Evolutionary conservation across 495 filamentous ascomycete genomes (phyloP).

Genomic region (Aspergillus haitiensis): DNA sequence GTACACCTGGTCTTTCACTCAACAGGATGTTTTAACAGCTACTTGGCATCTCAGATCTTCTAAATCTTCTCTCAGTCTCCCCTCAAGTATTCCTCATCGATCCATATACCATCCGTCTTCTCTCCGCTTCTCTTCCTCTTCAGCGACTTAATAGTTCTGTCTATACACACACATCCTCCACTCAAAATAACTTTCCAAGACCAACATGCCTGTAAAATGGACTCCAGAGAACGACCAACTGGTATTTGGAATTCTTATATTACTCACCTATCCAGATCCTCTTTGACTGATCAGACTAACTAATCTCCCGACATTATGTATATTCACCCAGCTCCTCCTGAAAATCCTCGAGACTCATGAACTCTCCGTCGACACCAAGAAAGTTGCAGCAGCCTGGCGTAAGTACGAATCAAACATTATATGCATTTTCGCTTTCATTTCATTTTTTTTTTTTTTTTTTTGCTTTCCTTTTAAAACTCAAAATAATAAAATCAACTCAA

Average conservation of each 20-base stretch:
- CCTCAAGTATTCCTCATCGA: not conserved
- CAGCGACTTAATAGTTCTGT: too few species aligned
- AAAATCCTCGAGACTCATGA: slow-evolving; percentile 50
- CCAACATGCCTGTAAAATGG: slow-evolving; percentile 47
- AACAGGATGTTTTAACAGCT: not conserved
- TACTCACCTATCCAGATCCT: not conserved
- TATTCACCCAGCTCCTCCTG: slow-evolving; percentile 39
- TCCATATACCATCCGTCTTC: too few species aligned
- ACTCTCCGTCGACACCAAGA: slow-evolving; percentile 39
- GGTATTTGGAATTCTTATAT: slow-evolving; percentile 20
- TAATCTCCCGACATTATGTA: not conserved
- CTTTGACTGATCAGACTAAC: not conserved
- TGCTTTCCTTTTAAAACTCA: not conserved
- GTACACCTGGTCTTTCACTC: not conserved
- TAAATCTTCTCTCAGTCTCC: slow-evolving; percentile 5
- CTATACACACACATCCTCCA: not conserved
- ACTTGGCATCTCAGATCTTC: not conserved
- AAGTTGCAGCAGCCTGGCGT: slow-evolving; percentile 48
- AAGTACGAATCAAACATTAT: slow-evolving; percentile 22
- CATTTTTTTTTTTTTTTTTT: not conserved
- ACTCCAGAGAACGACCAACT: slow-evolving; percentile 41
- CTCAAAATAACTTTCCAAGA: not conserved
- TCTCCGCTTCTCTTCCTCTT: too few species aligned
- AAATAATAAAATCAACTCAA: slow-evolving; percentile 2
- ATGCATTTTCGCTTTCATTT: too few species aligned